Conservation (phyloP, 805 yeast genomes). For the Brettanomyces naardenensis region DNA sequence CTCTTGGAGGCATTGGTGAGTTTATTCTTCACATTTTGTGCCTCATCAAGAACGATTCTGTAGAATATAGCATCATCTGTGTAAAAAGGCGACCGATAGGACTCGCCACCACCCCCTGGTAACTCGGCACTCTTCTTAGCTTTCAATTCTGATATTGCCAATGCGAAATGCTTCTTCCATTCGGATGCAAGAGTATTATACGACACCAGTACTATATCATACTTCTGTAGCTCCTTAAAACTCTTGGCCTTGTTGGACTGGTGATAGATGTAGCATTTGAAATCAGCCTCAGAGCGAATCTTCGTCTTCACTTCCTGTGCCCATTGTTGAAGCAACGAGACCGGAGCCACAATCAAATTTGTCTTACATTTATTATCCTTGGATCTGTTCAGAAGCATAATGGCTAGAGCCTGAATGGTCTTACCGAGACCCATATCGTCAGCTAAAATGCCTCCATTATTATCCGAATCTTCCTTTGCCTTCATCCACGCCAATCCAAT, state of each 20-base stretch:
- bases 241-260: conserved; percentile 30
- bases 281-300: conserved; percentile 35
- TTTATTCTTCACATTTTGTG: conserved; percentile 47
- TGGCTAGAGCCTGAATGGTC: conserved; percentile 59
- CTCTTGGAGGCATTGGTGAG: conserved; percentile 39
- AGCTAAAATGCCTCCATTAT: conserved; percentile 64
- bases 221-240: conserved; percentile 41
- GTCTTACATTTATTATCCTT: conserved; percentile 32
- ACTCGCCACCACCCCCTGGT: conserved; percentile 32
- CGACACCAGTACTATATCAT: conserved; percentile 73
- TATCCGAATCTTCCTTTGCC: conserved; percentile 53
- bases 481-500: conserved; percentile 79
- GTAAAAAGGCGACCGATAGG: conserved; percentile 61
- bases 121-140: conserved; percentile 20
- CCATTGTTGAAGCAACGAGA: conserved; percentile 84
- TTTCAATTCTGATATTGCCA: conserved; percentile 27
- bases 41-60: conserved; percentile 48
- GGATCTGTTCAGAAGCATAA: conserved; percentile 42
- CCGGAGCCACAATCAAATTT: conserved; percentile 83
- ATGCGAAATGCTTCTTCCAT: conserved; percentile 52
- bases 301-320: conserved; percentile 62
- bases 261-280: conserved; percentile 58
- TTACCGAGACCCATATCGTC: conserved; percentile 85
- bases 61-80: conserved; percentile 41
- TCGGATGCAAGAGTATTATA: conserved; percentile 76